Evolutionary conservation across 2,329 filamentous ascomycete species (phyloP).

Genomic region (Podosphaera xanthii): DNA sequence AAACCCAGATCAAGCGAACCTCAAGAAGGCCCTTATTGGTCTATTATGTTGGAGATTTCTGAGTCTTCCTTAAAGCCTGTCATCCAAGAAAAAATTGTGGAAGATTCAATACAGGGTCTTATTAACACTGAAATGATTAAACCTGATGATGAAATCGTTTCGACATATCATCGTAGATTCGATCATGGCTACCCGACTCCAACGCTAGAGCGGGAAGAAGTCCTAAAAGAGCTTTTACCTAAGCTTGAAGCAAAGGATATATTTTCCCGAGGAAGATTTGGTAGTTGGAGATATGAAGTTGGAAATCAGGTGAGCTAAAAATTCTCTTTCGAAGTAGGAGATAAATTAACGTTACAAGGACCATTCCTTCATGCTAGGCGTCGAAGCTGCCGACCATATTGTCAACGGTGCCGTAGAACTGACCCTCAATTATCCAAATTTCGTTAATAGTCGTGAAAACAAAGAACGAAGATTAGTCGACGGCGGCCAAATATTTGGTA

Average conservation of each 20-base stretch:
- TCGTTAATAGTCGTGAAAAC: slow-evolving; percentile 34
- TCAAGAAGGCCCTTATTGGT: slow-evolving; percentile 92
- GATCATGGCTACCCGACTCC: slow-evolving; percentile 97
- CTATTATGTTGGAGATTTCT: slow-evolving; percentile 96
- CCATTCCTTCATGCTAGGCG: slow-evolving; percentile 57
- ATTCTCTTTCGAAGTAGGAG: not conserved
- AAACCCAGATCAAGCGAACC: slow-evolving; percentile 50
- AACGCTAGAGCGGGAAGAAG: slow-evolving; percentile 80
- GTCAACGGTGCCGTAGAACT: slow-evolving; percentile 50
- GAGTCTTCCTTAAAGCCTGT: slow-evolving; percentile 92
- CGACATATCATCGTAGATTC: slow-evolving; percentile 93
- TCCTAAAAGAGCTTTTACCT: slow-evolving; percentile 77
- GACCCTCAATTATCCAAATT: slow-evolving; percentile 59
- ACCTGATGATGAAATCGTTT: slow-evolving; percentile 81
- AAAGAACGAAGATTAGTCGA: slow-evolving; percentile 18
- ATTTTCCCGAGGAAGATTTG: slow-evolving; percentile 87
- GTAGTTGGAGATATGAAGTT: slow-evolving; percentile 92
- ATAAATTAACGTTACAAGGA: slow-evolving; percentile 24
- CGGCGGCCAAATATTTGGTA: slow-evolving; percentile 14
- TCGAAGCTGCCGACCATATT: slow-evolving; percentile 51
- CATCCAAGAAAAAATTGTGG: slow-evolving; percentile 60
- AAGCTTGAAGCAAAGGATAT: slow-evolving; percentile 82
- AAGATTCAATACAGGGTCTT: slow-evolving; percentile 83
- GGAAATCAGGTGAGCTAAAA: slow-evolving; percentile 11
- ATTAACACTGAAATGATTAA: slow-evolving; percentile 96